Percentiles rank a stretch among this genome's conserved stretches.
Evolutionary conservation across 2,329 filamentous ascomycete genomes (phyloP).

Genomic region (Colletotrichum lini): DNA sequence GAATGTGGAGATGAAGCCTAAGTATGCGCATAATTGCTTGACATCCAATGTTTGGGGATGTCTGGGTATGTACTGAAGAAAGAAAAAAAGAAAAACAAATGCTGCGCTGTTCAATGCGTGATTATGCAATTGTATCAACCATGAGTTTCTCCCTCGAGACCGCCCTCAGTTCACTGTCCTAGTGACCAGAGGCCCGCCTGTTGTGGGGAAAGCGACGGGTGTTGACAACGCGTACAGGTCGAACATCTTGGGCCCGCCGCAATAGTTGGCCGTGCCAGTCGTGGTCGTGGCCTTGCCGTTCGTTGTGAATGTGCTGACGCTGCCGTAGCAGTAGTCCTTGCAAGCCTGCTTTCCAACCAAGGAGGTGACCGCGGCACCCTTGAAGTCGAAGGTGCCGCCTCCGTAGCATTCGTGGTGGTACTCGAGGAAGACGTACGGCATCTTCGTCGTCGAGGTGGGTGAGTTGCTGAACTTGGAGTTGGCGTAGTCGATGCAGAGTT

Average conservation of each 20-base stretch:
- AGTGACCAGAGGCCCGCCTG: slow-evolving; percentile 43
- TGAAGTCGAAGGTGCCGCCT: slow-evolving; percentile 46
- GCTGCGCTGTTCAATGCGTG: not conserved
- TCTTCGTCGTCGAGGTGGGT: slow-evolving; percentile 46
- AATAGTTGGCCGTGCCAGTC: slow-evolving; percentile 48
- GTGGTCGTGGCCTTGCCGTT: slow-evolving; percentile 44
- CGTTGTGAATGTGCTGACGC: slow-evolving; percentile 43
- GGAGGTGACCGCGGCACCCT: slow-evolving; percentile 44
- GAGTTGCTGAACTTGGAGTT: slow-evolving; percentile 47
- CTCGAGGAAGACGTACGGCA: slow-evolving; percentile 50
- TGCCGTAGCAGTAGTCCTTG: slow-evolving; percentile 48
- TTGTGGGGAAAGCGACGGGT: slow-evolving; percentile 44
- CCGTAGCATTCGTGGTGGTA: slow-evolving; percentile 54
- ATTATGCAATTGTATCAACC: slow-evolving; percentile 9
- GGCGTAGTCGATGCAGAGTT: slow-evolving; percentile 52
- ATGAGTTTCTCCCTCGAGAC: too few relatives aligned
- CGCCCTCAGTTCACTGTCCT: slow-evolving; percentile 19
- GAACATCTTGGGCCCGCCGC: slow-evolving; percentile 52
- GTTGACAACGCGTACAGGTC: slow-evolving; percentile 50
- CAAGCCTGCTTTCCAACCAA: slow-evolving; percentile 50
- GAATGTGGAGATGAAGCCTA: slow-evolving; percentile 11
- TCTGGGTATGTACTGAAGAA: slow-evolving; percentile 9
- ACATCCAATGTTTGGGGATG: not conserved
- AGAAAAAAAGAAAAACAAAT: not conserved
- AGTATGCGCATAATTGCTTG: not conserved